Evolutionary conservation across 345 rosid genomes (phyloP).

Genomic region (Eucalyptus polyanthemos): DNA sequence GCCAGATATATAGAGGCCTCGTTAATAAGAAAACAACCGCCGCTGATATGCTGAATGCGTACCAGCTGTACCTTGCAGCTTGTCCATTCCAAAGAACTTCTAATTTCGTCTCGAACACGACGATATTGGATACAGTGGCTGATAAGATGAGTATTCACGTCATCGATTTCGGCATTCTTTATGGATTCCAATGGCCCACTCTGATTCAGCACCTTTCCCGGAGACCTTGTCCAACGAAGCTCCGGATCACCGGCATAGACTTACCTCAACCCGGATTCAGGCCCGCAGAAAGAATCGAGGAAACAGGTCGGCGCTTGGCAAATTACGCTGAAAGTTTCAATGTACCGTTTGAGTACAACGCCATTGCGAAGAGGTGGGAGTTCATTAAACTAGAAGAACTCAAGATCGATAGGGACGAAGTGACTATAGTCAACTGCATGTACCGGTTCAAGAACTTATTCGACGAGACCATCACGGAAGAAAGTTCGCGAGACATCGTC

Average conservation of each 20-base stretch:
- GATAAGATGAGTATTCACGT: not conserved
- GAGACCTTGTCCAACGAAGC: not conserved
- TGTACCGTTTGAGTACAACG: not conserved
- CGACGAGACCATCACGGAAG: not conserved
- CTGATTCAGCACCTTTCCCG: not conserved
- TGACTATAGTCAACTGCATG: not conserved
- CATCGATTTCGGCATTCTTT: not conserved
- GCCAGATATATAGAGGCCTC: constrained; percentile 1
- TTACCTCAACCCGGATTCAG: not conserved
- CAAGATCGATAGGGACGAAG: not conserved
- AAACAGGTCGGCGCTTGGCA: not conserved
- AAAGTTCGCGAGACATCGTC: not conserved
- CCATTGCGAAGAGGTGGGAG: not conserved
- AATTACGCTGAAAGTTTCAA: not conserved
- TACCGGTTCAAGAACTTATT: not conserved
- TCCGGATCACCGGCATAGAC: not conserved
- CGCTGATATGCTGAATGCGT: not conserved
- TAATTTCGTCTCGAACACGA: not conserved
- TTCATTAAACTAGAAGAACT: not conserved
- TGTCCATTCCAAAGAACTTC: not conserved
- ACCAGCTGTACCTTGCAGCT: not conserved
- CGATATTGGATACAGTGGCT: not conserved
- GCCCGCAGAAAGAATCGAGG: not conserved
- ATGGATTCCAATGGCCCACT: not conserved
- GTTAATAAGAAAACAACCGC: not conserved